A percentile compares a stretch with the other conserved stretches of the same genome.
These are phyloP conservation scores for Urtica urens DNA, from an alignment of 306 rosid genomes.

Conservation along the genomic window DNA sequence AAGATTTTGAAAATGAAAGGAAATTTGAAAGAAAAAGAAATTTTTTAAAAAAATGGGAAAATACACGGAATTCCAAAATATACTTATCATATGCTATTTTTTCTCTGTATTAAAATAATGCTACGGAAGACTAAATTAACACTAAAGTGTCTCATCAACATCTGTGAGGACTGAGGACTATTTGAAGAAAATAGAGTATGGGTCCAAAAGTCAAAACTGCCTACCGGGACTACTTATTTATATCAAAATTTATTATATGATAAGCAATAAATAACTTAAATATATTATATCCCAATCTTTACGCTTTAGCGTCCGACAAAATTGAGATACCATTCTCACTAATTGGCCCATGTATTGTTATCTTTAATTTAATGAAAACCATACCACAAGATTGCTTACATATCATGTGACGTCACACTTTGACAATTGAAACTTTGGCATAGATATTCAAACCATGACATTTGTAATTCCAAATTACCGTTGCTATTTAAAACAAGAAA, in stretches of 20 bases:
- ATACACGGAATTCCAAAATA: constrained; percentile 13
- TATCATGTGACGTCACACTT: no score
- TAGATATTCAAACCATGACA: background rate
- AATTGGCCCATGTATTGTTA: constrained; percentile 1
- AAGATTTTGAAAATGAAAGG: no score
- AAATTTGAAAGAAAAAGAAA: background rate
- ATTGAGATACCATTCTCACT: background rate
- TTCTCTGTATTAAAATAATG: background rate
- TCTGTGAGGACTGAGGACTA: constrained; percentile 2
- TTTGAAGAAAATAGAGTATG: no score
- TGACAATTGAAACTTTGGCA: no score
- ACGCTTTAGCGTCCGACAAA: background rate
- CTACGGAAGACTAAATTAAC: no score
- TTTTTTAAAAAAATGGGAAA: constrained; percentile 1
- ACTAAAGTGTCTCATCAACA: constrained; percentile 15
- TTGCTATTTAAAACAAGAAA: no score
- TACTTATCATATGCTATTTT: background rate
- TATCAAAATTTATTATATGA: no score
- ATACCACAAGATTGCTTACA: background rate
- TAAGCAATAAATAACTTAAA: no score
- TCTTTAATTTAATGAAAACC: background rate
- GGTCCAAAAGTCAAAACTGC: no score
- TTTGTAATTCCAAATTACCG: background rate
- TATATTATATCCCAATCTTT: background rate
- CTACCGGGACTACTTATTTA: no score